Evolutionary conservation across 2,329 filamentous ascomycete species (phyloP), one percentile per base, ranked within the genome.

Genomic region (Fusarium hainanense): DNA sequence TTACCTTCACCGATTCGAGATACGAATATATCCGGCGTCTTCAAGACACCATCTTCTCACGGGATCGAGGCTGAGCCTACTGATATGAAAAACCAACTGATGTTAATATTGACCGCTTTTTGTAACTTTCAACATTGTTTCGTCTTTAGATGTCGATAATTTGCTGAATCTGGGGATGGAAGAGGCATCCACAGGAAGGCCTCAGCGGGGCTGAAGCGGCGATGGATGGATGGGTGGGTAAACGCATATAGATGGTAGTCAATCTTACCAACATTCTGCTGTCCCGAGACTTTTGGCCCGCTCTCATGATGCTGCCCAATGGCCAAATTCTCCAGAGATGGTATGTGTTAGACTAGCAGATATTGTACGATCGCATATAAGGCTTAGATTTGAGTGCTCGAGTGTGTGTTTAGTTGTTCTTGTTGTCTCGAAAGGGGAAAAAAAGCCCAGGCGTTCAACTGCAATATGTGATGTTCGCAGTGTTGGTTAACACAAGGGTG

Each of bases 111-210:
- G 51, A 68, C 64, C 64, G 64, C 64, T 51, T 27, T 67, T 63
- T 68, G 57, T 40, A 5, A 52, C 25, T 40, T 10, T 47, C 43
- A 49, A 49, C 34, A 49, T 28, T 50, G 59, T 40, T 44, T 59
- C 42, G 25, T 48, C 18, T 54, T 34, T 37, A 32, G 28, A 40
- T 32, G 42, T 27, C 37, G 23, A 40, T 30, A 48, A 59, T 48
- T 59, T 65, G 54, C 42, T 59, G 60, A 20, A 32, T 20, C n/a
- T 23, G 58, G 55, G 21, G 49, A 50, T 47, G 48, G n/a, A 49
- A 63, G 57, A 67, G 63, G 52, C 58, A 44, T 58, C 52, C 49
- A 55, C 65, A 68, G 48, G 63, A 63, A 28, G 65, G 65, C 65
- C 65, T 68, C 65, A 64, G 50, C 50, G 54, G 58, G 58, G 63